Base-by-base conservation (phyloP, 1,284 basidiomycete species). In the Chiua sp. region DNA sequence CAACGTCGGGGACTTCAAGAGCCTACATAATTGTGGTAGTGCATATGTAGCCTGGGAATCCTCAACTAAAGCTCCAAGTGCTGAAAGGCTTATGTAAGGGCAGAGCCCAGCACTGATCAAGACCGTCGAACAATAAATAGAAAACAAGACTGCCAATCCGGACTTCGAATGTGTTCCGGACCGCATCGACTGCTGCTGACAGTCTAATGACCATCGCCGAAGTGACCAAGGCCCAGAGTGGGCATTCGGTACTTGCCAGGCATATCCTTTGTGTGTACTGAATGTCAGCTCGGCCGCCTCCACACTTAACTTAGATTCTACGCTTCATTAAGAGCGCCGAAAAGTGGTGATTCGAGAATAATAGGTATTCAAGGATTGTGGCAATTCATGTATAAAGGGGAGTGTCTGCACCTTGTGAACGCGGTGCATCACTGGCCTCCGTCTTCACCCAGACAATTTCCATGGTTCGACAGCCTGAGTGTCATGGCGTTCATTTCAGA, bases 281-380 rank as follows among this genome's bases (percentile, higher is more conserved):
- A 26, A 26, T 26, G 5, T 26, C 26, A 26, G 26, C 26, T 26
- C 26, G 26, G 26, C 26, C 26, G 26, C 26, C 26, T 26, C 26
- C 26, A 26, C 26, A 26, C 26, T 26, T 26, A 26, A 26, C 26
- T 26, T 26, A 26, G 5, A 26, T 26, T 26, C 3, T 26, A 26
- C 26, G 26, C 26, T 26, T 26, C 26, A 26, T 26, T 26, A 26
- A 26, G 26, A 26, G 5, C 26, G 26, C 98, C 22, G 99, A 78
- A 99, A 99, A 80, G 98, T 99, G 69, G 99, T 99, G 66, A 82
- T 99, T 59, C 97, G 35, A 15, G 98, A 99, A 76, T 98, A 99
- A 78, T 80, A 99, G 26, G 26, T 26, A 26, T 26, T 26, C 26
- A 26, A 26, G 26, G 26, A 26, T 26, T 26, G 5, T 26, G 26